Base-by-base conservation (phyloP, 345 rosid genomes). In the Lepidium africanum region DNA sequence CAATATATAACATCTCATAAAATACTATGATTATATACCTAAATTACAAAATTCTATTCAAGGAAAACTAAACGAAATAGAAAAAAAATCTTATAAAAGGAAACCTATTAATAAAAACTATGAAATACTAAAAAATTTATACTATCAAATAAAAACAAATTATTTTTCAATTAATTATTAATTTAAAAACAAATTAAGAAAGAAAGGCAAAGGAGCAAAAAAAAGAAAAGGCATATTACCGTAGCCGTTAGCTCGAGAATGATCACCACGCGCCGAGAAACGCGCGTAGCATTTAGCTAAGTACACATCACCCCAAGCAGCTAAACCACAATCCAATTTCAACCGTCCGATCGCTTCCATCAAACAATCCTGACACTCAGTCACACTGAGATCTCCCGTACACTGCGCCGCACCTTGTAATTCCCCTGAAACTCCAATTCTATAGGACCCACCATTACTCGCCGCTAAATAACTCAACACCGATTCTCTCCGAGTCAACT, bases 201-300 rank as follows among this genome's bases (percentile, higher is more conserved):
- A 35, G 36, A 6, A 60, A 61, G 42, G 25, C 53, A 32, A 52
- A 5, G 27, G 45, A 32, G 33, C 33, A 30, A 5, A 69, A 51
- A 32, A 12, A 3, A 10, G 8, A 5, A 59, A 50, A 32, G 10
- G 3, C 9, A 7, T 15, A 3, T 67, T 74, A 74, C 78, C 73
- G 8, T 67, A 59, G 16, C 49, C 73, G 63, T 42, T 40, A 52
- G 68, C 73, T 76, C 73, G 60, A 9, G 95, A 87, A 65, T 76
- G 85, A 16, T 59, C 58, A 3, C 91, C 93, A 51, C 89, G 85
- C 10, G 9, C 71, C 7, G 78, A 79, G 83, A 81, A 88, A 15
- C 87, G 85, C 21, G 71, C 93, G 79, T 87, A 92, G 80, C 98
- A 92, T 81, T 90, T 92, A 35, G 88, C 96, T 73, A 92, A 69